Evolutionary conservation across 2,329 filamentous ascomycete species (phyloP), one percentile per base, ranked within the genome.

Genomic region (Hypomyces rosellus): DNA sequence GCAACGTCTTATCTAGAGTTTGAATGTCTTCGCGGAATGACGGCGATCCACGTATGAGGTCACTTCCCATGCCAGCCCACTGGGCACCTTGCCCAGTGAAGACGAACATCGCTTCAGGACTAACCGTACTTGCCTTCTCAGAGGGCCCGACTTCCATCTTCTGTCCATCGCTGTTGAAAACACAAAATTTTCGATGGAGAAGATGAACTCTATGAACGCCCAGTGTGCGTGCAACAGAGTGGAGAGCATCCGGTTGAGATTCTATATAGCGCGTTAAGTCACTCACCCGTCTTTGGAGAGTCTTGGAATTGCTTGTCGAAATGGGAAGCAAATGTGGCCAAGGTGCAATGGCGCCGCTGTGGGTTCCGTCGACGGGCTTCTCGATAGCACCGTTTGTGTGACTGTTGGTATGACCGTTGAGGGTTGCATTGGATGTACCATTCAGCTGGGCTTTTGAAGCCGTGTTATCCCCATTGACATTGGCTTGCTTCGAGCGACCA

Each of bases 11-110:
- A 16, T 60, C 42, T 36, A 61, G 46, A 0, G 2, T 5, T 2
- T 13, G 2, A 20, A 62, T 48, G 3, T 51, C 51, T 1, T 14
- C 5, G 1, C 41, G 40, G 18, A 61, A 60, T 4, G 30, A 20
- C 0, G 2, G 3, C 34, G 56, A 49, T 1, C 16, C 20, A 7
- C 48, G 11, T 4, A 60, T 49, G 0, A 69, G 54, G 4, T 66
- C 54, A 0, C 38, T 48, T 0, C 60, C 59, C 65, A 69, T 69
- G 1, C 30, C 12, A 0, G 59, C 57, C 67, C 67, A 71, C 13
- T 69, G 66, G 0, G 66, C 65, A 1, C 68, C 68, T 20, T 70
- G 68, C 0, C 68, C 68, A 0, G 62, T 68, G 52, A 69, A 70
- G 1, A 67, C 54, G 37, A 39, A 39, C n/a, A 15, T 14, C n/a